Evolutionary conservation across 306 rosid genomes (phyloP).

Genomic region (Hippophae gyantsensis): DNA sequence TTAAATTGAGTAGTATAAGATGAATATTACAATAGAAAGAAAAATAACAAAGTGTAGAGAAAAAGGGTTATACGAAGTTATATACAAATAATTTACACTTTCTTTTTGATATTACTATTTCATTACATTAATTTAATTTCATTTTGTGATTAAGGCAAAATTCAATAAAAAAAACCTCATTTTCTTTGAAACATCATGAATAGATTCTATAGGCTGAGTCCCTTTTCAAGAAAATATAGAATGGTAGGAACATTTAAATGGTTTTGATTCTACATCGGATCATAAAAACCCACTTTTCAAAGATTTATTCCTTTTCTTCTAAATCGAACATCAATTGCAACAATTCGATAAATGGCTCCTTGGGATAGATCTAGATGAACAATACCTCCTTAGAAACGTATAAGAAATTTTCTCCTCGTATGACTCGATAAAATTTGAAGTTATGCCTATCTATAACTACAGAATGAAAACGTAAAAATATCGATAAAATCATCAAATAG

Average conservation of each 20-base stretch:
- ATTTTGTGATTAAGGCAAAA: no score
- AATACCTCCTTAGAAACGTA: background rate
- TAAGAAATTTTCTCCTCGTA: conserved; percentile 2
- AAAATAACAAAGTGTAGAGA: no score
- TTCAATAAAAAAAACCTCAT: no score
- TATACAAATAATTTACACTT: no score
- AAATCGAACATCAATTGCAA: conserved; percentile 7
- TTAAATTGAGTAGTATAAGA: no score
- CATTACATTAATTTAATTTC: no score
- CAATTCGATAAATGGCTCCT: conserved; percentile 2
- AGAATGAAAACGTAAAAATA: background rate
- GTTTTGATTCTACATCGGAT: conserved; percentile 9
- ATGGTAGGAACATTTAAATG: background rate
- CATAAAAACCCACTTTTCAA: conserved; percentile 7
- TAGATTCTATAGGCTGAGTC: no score
- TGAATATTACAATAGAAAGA: no score
- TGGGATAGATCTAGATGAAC: background rate
- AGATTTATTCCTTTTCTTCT: conserved; percentile 7
- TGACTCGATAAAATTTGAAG: background rate
- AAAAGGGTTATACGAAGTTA: no score
- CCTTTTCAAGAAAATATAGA: no score
- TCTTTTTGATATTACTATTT: no score
- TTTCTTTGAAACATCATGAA: no score
- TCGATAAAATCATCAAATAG: background rate
- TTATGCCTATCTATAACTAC: background rate